Percentiles rank a stretch among this genome's conserved stretches.
phyloP scores from a whole-genome alignment of 1,139 yeast species.

The Wickerhamiella pararugosa region DNA sequence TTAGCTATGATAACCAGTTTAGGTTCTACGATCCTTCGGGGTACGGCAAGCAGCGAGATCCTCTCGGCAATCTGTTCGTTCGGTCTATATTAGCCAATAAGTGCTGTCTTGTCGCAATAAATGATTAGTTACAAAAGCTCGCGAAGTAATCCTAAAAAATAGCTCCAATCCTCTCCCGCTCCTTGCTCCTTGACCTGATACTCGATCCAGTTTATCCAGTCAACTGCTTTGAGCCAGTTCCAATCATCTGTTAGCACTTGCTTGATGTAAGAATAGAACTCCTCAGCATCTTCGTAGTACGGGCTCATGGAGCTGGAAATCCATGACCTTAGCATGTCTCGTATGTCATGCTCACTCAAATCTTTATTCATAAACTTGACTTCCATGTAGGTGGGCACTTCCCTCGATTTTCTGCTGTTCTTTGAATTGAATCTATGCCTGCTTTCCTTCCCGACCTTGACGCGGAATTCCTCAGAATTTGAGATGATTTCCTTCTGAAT shows the following conservation, averaged over 20 bases:
- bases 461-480: slow-evolving; percentile 6
- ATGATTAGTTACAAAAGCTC: too few relatives aligned
- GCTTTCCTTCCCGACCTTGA: not conserved
- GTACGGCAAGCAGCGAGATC: too few relatives aligned
- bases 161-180: not conserved
- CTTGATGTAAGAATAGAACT: slow-evolving; percentile 16
- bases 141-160: not conserved
- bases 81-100: too few relatives aligned
- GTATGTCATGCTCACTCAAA: slow-evolving; percentile 26
- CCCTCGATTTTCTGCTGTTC: slow-evolving; percentile 5
- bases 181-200: not conserved
- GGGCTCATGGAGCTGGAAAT: slow-evolving; percentile 40
- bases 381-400: slow-evolving; percentile 18
- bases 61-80: too few relatives aligned
- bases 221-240: slow-evolving; percentile 18
- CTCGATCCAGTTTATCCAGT: slow-evolving; percentile 15
- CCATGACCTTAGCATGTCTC: slow-evolving; percentile 34
- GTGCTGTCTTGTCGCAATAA: too few relatives aligned
- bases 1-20: too few relatives aligned
- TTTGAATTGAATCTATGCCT: slow-evolving; percentile 6
- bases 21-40: too few relatives aligned
- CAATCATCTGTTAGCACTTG: slow-evolving; percentile 12
- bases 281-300: slow-evolving; percentile 37
- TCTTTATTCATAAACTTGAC: slow-evolving; percentile 26
- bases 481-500: slow-evolving; percentile 16